phyloP scores from a whole-genome alignment of 495 filamentous ascomycete genomes.

The Penicillium diatomitis region DNA sequence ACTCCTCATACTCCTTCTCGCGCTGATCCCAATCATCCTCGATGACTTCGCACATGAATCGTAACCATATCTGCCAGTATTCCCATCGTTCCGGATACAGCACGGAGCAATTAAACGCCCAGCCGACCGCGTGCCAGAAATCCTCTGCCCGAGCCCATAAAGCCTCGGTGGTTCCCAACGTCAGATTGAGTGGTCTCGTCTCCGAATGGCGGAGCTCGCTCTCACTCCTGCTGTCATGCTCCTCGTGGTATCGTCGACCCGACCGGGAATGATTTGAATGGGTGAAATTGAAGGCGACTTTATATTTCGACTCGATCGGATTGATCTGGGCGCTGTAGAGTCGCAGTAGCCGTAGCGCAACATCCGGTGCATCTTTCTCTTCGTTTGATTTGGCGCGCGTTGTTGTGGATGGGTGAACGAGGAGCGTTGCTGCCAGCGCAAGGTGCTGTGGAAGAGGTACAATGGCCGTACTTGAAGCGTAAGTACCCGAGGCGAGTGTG shows the following conservation, averaged over 20 bases:
- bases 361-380: slow-evolving; percentile 41
- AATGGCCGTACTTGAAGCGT: slow-evolving; percentile 33
- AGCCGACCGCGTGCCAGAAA: slow-evolving; percentile 85
- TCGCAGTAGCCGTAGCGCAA: slow-evolving; percentile 51
- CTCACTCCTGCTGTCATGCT: slow-evolving; percentile 8
- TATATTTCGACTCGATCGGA: slow-evolving; percentile 38
- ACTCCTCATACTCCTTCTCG: slow-evolving; percentile 13
- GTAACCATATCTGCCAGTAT: slow-evolving; percentile 74
- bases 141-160: slow-evolving; percentile 67
- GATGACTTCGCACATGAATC: slow-evolving; percentile 68
- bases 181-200: slow-evolving; percentile 36
- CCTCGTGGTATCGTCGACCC: slow-evolving; percentile 17
- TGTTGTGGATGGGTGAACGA: slow-evolving; percentile 63
- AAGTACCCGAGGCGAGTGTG: slow-evolving; percentile 50
- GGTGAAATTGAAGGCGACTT: slow-evolving; percentile 46
- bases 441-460: slow-evolving; percentile 49
- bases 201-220: slow-evolving; percentile 16
- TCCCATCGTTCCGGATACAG: slow-evolving; percentile 63
- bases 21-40: slow-evolving; percentile 67
- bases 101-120: slow-evolving; percentile 88
- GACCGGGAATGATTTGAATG: slow-evolving; percentile 29
- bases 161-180: slow-evolving; percentile 53
- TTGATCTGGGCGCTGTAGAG: slow-evolving; percentile 43
- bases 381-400: slow-evolving; percentile 47
- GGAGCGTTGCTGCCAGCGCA: slow-evolving; percentile 56